phyloP scores from a whole-genome alignment of 23 red algal species.

The Cyanidioschyzon merolae region DNA sequence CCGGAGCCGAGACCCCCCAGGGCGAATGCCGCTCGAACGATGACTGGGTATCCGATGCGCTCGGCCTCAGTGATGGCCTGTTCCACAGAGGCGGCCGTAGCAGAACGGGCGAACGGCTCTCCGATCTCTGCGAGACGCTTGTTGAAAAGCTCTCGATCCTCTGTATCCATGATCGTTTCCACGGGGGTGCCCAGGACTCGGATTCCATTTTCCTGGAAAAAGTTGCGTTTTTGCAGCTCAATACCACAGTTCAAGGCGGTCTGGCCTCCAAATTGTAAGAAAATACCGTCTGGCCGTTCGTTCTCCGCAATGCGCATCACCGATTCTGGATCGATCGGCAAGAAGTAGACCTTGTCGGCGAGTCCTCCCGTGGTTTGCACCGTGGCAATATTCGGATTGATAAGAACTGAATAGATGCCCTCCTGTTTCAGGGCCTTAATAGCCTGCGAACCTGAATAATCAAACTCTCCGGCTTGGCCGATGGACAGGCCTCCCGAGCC shows the following conservation, averaged over 20 bases:
- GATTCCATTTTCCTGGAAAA: slow-evolving; percentile 45
- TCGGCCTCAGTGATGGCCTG: slow-evolving; percentile 54
- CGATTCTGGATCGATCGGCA: slow-evolving; percentile 79
- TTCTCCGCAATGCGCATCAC: slow-evolving; percentile 82
- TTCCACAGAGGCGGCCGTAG: slow-evolving; percentile 52
- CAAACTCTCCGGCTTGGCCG: slow-evolving; percentile 97
- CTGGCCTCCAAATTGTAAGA: slow-evolving; percentile 88
- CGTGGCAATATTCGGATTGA: slow-evolving; percentile 97
- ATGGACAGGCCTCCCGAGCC: slow-evolving; percentile 89
- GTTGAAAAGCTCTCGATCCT: slow-evolving; percentile 90
- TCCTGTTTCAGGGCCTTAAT: slow-evolving; percentile 82
- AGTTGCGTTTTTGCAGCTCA: slow-evolving; percentile 52
- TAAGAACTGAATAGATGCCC: slow-evolving; percentile 69
- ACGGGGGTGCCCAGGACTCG: slow-evolving; percentile 87
- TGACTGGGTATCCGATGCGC: slow-evolving; percentile 86
- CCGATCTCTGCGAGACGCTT: slow-evolving; percentile 72
- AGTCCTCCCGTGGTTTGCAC: slow-evolving; percentile 88
- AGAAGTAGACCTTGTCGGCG: slow-evolving; percentile 97
- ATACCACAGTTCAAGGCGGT: slow-evolving; percentile 95
- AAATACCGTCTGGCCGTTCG: slow-evolving; percentile 81
- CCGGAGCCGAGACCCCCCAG: slow-evolving; percentile 93
- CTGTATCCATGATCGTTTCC: slow-evolving; percentile 86
- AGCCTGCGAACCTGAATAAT: slow-evolving; percentile 91
- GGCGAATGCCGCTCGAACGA: slow-evolving; percentile 88
- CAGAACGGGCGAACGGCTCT: slow-evolving; percentile 69